These are phyloP conservation scores for Rickenella mellea DNA, from an alignment of 768 basidiomycete species.

Conservation along the genomic window DNA sequence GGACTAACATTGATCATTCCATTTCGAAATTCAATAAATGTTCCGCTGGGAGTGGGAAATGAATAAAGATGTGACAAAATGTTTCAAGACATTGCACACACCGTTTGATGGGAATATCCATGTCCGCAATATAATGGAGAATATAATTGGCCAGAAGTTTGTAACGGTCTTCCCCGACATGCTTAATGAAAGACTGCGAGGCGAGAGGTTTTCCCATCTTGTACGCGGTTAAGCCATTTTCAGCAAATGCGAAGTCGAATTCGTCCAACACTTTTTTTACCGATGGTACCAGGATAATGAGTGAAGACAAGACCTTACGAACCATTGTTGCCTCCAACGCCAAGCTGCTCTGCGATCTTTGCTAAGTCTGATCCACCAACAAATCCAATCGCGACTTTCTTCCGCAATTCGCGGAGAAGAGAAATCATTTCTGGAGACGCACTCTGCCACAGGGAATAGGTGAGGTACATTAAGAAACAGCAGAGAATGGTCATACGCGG, in stretches of 20 bases:
- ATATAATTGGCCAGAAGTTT: constrained; percentile 88
- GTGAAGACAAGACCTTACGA: constrained; percentile 10
- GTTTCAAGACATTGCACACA: constrained; percentile 17
- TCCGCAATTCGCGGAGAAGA: constrained; percentile 55
- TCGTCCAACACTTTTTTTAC: too few species aligned
- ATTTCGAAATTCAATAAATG: constrained; percentile 92
- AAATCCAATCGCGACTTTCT: constrained; percentile 74
- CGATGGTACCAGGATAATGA: not conserved
- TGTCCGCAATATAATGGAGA: constrained; percentile 84
- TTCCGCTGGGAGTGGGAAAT: constrained; percentile 50
- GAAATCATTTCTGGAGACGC: constrained; percentile 62
- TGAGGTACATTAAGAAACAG: not conserved
- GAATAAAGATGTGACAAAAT: not conserved
- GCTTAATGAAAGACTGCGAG: constrained; percentile 82
- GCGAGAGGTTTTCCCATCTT: constrained; percentile 65
- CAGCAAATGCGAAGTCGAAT: constrained; percentile 88
- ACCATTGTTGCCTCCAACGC: constrained; percentile 48
- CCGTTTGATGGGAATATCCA: constrained; percentile 94
- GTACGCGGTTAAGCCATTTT: constrained; percentile 90
- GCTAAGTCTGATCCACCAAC: constrained; percentile 87
- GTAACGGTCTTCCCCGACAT: constrained; percentile 86
- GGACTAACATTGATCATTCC: constrained; percentile 98
- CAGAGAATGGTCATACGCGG: constrained; percentile 31
- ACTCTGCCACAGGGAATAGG: constrained; percentile 25
- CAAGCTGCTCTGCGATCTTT: constrained; percentile 88